These are phyloP conservation scores for Strobilomyces confusus DNA, from an alignment of 768 basidiomycete genomes.

Conservation along the genomic window DNA sequence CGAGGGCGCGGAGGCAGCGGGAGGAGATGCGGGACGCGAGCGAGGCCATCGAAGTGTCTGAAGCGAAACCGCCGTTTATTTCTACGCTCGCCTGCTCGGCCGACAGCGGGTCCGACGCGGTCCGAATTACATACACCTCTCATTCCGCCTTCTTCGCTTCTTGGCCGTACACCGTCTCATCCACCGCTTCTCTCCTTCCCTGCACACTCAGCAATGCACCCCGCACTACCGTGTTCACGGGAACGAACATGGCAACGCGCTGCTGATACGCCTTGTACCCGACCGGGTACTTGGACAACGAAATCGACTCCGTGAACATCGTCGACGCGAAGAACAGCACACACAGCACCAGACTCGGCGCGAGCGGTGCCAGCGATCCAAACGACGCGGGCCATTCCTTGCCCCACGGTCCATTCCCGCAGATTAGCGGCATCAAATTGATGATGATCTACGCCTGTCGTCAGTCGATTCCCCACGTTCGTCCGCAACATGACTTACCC, in stretches of 20 bases:
- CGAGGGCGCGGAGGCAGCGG: constrained; percentile 58
- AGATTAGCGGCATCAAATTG: constrained; percentile 60
- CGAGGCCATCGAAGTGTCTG: constrained; percentile 49
- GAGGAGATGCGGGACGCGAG: constrained; percentile 58
- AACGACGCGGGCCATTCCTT: constrained; percentile 24
- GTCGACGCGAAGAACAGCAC: constrained; percentile 77
- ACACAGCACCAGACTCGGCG: constrained; percentile 61
- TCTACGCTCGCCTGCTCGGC: constrained; percentile 11
- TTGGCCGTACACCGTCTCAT: constrained; percentile 43
- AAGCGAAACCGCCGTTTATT: constrained; percentile 1
- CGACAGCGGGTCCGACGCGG: constrained; percentile 11
- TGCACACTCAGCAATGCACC: constrained; percentile 36
- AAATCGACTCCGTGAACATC: constrained; percentile 75
- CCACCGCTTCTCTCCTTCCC: constrained; percentile 36
- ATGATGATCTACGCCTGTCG: constrained; percentile 53
- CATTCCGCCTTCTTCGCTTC: constrained; percentile 24
- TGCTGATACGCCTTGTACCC: constrained; percentile 69
- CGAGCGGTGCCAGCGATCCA: constrained; percentile 35
- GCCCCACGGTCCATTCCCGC: constrained; percentile 30
- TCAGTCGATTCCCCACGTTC: background rate
- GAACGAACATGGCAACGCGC: constrained; percentile 79
- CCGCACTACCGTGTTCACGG: constrained; percentile 43
- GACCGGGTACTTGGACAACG: constrained; percentile 64
- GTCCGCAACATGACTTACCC: constrained; percentile 44
- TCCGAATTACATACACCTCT: constrained; percentile 7